Evolutionary conservation across 2,329 filamentous ascomycete genomes (phyloP).

Genomic region (Diaporthe vexans): DNA sequence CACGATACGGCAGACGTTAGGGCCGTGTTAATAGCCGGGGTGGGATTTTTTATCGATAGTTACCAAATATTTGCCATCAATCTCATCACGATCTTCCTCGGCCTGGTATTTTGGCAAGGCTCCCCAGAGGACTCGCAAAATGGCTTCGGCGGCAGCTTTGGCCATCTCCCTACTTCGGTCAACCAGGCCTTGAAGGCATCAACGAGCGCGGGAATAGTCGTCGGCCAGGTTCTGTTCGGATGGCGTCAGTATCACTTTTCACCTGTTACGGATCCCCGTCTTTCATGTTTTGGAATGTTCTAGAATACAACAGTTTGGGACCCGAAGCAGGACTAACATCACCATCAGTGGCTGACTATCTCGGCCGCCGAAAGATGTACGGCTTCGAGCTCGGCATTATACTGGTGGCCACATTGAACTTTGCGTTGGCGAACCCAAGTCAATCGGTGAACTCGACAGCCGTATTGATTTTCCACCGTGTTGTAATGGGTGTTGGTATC

Average conservation of each 20-base stretch:
- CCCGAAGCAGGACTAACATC: too few species aligned
- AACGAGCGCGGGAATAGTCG: slow-evolving; percentile 82
- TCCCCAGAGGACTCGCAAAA: slow-evolving; percentile 52
- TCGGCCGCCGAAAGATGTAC: slow-evolving; percentile 87
- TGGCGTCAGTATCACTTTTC: too few species aligned
- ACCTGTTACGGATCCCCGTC: too few species aligned
- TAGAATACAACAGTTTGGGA: too few species aligned
- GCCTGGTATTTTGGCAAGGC: slow-evolving; percentile 81
- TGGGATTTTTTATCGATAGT: slow-evolving; percentile 87
- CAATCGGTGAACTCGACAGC: slow-evolving; percentile 71
- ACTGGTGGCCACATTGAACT: slow-evolving; percentile 77
- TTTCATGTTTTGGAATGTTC: too few species aligned
- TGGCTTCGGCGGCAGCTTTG: slow-evolving; percentile 65
- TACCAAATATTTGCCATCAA: slow-evolving; percentile 89
- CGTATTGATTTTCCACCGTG: slow-evolving; percentile 80
- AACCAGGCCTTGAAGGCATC: slow-evolving; percentile 86
- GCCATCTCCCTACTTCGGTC: slow-evolving; percentile 72
- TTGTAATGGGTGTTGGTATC: slow-evolving; percentile 83
- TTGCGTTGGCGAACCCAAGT: slow-evolving; percentile 73
- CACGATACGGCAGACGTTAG: slow-evolving; percentile 66
- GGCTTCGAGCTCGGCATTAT: slow-evolving; percentile 82
- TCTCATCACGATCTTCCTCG: slow-evolving; percentile 78
- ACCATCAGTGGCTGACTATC: slow-evolving; percentile 82
- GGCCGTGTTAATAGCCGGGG: slow-evolving; percentile 81
- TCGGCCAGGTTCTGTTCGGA: slow-evolving; percentile 84